These are phyloP conservation scores for Stylonectria norvegica DNA, from an alignment of 2,329 filamentous ascomycete species.

Conservation along the genomic window DNA sequence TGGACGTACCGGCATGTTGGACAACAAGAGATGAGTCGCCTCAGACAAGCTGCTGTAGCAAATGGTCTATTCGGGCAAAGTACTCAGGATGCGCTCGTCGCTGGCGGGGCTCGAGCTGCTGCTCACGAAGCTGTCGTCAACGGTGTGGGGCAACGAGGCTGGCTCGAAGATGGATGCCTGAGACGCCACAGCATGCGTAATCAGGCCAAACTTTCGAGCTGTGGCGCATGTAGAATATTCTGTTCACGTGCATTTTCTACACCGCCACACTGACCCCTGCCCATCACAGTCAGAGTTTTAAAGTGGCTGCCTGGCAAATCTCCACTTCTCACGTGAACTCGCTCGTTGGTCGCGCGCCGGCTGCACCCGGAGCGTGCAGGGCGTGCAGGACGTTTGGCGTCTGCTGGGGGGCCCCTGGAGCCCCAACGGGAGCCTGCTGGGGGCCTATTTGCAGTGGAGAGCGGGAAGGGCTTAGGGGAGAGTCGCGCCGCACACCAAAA, in stretches of 20 bases:
- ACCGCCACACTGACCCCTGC: no score
- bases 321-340: slow-evolving; percentile 34
- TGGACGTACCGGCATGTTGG: slow-evolving; percentile 47
- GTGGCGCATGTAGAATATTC: slow-evolving; percentile 18
- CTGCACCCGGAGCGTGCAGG: slow-evolving; percentile 12
- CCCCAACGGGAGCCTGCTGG: no score
- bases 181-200: not conserved
- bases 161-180: slow-evolving; percentile 22
- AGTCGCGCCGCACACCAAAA: no score
- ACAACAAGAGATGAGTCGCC: slow-evolving; percentile 21
- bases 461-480: no score
- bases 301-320: slow-evolving; percentile 30
- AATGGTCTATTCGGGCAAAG: slow-evolving; percentile 14
- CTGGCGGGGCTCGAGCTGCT: slow-evolving; percentile 26
- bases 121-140: slow-evolving; percentile 33
- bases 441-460: no score
- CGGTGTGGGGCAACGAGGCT: slow-evolving; percentile 27
- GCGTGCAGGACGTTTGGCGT: no score
- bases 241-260: slow-evolving; percentile 8
- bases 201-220: slow-evolving; percentile 17
- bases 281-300: not conserved
- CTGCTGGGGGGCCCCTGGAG: no score
- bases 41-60: slow-evolving; percentile 21
- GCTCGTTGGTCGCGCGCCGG: slow-evolving; percentile 35
- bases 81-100: slow-evolving; percentile 23